A percentile compares a stretch with the other conserved stretches of the same genome.
Conservation (phyloP, 2,329 filamentous ascomycete species). For the Xylariaceae sp. region DNA sequence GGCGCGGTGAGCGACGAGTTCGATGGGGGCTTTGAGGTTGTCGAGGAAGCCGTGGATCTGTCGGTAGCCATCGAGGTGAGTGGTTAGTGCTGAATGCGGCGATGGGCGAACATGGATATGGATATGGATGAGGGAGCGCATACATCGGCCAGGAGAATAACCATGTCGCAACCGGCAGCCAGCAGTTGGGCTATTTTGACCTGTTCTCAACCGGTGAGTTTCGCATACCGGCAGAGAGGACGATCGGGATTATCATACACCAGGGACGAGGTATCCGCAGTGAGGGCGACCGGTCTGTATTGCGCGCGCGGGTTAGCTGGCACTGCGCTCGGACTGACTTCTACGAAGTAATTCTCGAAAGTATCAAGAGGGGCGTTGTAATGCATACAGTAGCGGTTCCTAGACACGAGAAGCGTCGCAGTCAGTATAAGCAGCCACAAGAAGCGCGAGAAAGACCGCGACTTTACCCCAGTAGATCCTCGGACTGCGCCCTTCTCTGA, state of each 20-base stretch:
- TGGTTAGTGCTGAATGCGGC: neutral
- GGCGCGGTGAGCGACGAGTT: conserved; percentile 75
- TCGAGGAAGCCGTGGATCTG: conserved; percentile 65
- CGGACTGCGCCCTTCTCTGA: conserved; percentile 63
- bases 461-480: conserved; percentile 75
- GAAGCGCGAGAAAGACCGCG: neutral
- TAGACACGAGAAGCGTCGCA: conserved; percentile 8
- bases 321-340: neutral
- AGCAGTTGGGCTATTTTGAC: conserved; percentile 89
- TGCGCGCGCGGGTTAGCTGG: conserved; percentile 6
- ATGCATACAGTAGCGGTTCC: conserved; percentile 67
- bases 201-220: conserved; percentile 10
- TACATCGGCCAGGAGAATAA: conserved; percentile 69
- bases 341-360: neutral
- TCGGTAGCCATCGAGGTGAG: neutral
- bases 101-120: neutral
- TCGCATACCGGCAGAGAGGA: neutral
- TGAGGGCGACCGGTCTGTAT: conserved; percentile 70
- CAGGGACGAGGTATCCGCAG: conserved; percentile 82
- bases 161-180: conserved; percentile 75
- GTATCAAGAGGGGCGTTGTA: neutral
- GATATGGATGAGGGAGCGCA: neutral
- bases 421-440: conserved; percentile 6
- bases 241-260: conserved; percentile 30
- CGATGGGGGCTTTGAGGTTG: conserved; percentile 80